Base-by-base conservation (phyloP, 2,329 filamentous ascomycete species). In the Aspergillus thermomutatus region DNA sequence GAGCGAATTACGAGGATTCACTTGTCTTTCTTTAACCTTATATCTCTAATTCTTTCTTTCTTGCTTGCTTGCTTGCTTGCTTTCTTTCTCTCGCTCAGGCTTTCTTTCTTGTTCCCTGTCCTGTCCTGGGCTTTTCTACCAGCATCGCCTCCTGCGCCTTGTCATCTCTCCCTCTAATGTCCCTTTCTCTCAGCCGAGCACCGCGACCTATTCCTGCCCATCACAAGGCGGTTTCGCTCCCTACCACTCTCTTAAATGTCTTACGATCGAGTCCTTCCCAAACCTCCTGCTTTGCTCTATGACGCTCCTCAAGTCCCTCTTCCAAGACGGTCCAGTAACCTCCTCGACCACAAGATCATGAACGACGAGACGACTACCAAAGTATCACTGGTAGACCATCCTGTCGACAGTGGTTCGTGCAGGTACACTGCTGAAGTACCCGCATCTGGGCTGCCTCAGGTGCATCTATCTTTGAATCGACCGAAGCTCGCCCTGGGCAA, bases 251-350 rank as follows among this genome's bases (percentile, higher is more conserved):
- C 64, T 66, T 70, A 69, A 70, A 79, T 79, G 75, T 78, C 76
- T 74, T 79, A 75, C 70, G 76, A 79, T 67, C 75, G 77, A 73
- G 74, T 79, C 54, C 75, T 79, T 34, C 77, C 77, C 57, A 72
- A 72, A 55, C 75, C 76, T 55, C 64, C 71, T 64, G 72, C 73
- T 63, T 66, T 80, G 54, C 72, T 71, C 58, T 68, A 77, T 73
- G 74, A 77, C 53, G 57, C 68, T 63, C 56, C 69, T 52, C 67
- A 68, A 60, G 68, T 69, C 59, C 63, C 66, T 54, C 51, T 70
- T 41, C 61, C 71, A 49, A 68, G 72, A 64, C 63, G 66, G 14
- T 64, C 67, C 43, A 75, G 67, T 61, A 72, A 69, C 53, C 66
- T 76, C 31, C 63, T 75, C 55, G 74, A 75, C 54, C 74, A 76